phyloP scores from a whole-genome alignment of 768 basidiomycete species.

The Mycena sanguinolenta region DNA sequence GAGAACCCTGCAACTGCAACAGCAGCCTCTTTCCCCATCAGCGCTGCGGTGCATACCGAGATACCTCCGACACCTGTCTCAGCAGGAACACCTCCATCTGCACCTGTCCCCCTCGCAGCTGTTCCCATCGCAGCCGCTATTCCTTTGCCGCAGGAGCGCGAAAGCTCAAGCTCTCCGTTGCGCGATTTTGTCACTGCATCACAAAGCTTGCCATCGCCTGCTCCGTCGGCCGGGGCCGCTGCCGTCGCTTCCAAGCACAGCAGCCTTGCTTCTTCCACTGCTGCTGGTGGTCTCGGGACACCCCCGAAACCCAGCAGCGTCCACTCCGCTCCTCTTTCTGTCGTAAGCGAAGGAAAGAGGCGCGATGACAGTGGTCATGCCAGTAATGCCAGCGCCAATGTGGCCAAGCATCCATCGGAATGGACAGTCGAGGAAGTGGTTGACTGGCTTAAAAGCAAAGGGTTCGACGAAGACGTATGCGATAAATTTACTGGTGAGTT shows the following conservation, averaged over 20 bases:
- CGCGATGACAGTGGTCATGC: conserved; percentile 38
- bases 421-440: conserved; percentile 94
- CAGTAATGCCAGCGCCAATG: conserved; percentile 42
- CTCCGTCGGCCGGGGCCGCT: conserved; percentile 36
- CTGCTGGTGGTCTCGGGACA: conserved; percentile 12
- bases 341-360: conserved; percentile 35
- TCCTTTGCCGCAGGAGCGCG: conserved; percentile 41
- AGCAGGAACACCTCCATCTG: conserved; percentile 43
- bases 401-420: conserved; percentile 66
- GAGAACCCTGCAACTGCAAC: conserved; percentile 53
- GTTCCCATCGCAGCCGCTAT: neutral
- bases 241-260: conserved; percentile 55
- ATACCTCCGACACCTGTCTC: conserved; percentile 44
- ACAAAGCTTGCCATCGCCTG: conserved; percentile 42
- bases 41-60: conserved; percentile 12
- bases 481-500: conserved; percentile 87
- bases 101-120: conserved; percentile 47
- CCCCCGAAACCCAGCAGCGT: conserved; percentile 35
- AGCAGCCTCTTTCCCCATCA: conserved; percentile 33
- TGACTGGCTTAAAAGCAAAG: conserved; percentile 87
- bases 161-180: conserved; percentile 39
- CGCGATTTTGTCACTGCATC: conserved; percentile 47
- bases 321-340: conserved; percentile 40
- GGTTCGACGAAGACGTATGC: conserved; percentile 87
- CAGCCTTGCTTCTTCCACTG: conserved; percentile 49